phyloP scores from a whole-genome alignment of 495 filamentous ascomycete genomes.

The Symbiotaphrina buchneri region DNA sequence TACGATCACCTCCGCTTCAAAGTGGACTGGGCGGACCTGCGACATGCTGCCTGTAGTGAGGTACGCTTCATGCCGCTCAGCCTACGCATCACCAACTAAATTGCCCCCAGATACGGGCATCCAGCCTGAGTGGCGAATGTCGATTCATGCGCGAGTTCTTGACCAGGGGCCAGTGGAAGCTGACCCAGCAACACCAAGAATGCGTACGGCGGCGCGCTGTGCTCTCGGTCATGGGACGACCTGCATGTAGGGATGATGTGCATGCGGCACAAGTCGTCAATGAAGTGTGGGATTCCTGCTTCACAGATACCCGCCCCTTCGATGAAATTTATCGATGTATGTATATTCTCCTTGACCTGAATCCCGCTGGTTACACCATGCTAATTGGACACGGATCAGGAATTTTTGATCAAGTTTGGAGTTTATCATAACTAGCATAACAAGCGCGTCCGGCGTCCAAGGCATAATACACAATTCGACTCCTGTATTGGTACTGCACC shows the following conservation, averaged over 20 bases:
- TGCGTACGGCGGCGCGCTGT: conserved; percentile 70
- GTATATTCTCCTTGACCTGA: too few relatives aligned
- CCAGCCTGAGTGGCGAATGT: conserved; percentile 82
- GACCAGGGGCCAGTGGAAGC: conserved; percentile 55
- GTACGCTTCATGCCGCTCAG: conserved; percentile 22
- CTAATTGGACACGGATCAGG: too few relatives aligned
- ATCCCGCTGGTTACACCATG: too few relatives aligned
- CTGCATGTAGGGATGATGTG: conserved; percentile 62
- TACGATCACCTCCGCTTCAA: conserved; percentile 87
- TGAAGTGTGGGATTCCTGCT: conserved; percentile 95
- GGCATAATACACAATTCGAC: too few relatives aligned
- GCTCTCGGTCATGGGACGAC: conserved; percentile 48
- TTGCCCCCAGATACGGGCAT: conserved; percentile 56
- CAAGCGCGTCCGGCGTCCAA: too few relatives aligned
- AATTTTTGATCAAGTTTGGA: too few relatives aligned
- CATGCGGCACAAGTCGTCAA: conserved; percentile 79
- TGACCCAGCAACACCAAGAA: conserved; percentile 82
- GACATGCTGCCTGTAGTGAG: conserved; percentile 91
- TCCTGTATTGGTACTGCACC: too few relatives aligned
- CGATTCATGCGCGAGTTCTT: conserved; percentile 77
- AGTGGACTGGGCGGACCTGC: conserved; percentile 57
- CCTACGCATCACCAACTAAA: not conserved
- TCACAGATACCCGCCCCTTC: conserved; percentile 80
- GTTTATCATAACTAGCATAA: too few relatives aligned
- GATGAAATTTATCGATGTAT: conserved; percentile 85